Percentiles rank a stretch among this genome's conserved stretches.
Conservation (phyloP, 306 rosid species). For the Quercus parvula region DNA sequence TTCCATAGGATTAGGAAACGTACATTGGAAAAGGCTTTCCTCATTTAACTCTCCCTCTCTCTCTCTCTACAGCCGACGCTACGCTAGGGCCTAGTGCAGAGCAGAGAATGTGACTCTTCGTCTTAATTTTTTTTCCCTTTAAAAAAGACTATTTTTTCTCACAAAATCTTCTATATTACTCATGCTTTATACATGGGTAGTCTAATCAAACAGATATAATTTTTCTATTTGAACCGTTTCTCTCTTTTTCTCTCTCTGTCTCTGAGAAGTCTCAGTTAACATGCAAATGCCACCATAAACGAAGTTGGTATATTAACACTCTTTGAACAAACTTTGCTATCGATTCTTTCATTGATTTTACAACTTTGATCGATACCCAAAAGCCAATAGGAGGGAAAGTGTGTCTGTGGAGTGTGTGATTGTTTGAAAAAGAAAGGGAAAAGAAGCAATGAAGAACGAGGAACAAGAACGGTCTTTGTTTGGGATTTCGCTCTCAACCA, state of each 20-base stretch:
- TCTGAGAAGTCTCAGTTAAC: conserved; percentile 30
- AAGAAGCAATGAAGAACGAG: conserved; percentile 59
- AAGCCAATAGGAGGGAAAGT: background rate
- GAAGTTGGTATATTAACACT: background rate
- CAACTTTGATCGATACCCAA: conserved; percentile 15
- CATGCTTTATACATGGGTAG: background rate
- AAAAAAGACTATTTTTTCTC: background rate
- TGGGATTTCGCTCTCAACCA: conserved; percentile 86
- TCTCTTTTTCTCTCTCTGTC: background rate
- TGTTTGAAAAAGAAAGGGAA: background rate
- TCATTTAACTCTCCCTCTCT: conserved; percentile 1
- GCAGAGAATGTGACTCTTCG: background rate
- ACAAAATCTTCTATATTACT: background rate
- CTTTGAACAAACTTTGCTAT: background rate
- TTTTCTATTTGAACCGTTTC: background rate
- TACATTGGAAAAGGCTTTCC: background rate
- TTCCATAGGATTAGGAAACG: background rate
- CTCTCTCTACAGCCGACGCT: background rate
- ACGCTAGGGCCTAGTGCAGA: background rate
- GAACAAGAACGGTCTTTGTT: conserved; percentile 76
- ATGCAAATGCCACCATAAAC: conserved; percentile 37
- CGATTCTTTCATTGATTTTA: conserved; percentile 15
- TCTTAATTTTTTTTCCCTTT: conserved; percentile 17
- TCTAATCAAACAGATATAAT: conserved; percentile 18
- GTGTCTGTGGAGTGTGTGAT: background rate